Conservation (phyloP, 2,329 filamentous ascomycete genomes). For the Aspergillus novofumigatus region DNA sequence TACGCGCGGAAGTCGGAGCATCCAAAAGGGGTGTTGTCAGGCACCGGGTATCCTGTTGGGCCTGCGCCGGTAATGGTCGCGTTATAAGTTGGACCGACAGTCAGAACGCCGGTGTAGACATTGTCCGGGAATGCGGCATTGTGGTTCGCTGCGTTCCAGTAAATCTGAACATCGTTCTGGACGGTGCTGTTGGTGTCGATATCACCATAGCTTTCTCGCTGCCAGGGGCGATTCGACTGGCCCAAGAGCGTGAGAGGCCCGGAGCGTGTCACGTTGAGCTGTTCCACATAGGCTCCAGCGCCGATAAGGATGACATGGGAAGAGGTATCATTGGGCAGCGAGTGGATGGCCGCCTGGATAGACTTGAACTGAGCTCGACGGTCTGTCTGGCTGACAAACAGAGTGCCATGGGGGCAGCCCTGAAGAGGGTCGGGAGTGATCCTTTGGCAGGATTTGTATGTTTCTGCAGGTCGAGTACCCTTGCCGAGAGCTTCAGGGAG, state of each 20-base stretch:
- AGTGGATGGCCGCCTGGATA: slow-evolving; percentile 47
- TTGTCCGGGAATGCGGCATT: slow-evolving; percentile 50
- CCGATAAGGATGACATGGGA: slow-evolving; percentile 56
- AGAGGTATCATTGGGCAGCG: slow-evolving; percentile 43
- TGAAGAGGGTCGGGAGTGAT: too few relatives aligned
- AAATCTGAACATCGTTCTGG: slow-evolving; percentile 53
- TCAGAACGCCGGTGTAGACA: slow-evolving; percentile 50
- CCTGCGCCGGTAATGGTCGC: background rate
- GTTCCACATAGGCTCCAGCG: slow-evolving; percentile 58
- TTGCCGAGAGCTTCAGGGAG: too few relatives aligned
- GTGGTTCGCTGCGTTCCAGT: slow-evolving; percentile 56
- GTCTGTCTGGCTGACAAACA: too few relatives aligned
- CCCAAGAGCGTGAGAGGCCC: slow-evolving; percentile 60
- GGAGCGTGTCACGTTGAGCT: slow-evolving; percentile 61
- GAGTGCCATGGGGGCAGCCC: too few relatives aligned
- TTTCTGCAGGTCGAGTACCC: too few relatives aligned
- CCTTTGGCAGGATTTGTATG: too few relatives aligned
- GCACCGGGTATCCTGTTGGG: slow-evolving; percentile 58
- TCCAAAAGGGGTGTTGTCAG: slow-evolving; percentile 59
- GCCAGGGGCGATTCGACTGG: slow-evolving; percentile 35
- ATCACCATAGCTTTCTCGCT: slow-evolving; percentile 3
- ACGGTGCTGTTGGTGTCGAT: slow-evolving; percentile 42
- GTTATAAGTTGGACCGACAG: background rate
- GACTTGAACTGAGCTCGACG: slow-evolving; percentile 26
- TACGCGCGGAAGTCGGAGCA: slow-evolving; percentile 61